Base-by-base conservation (phyloP, 257 asterid species). In the Ilex aquifolium region DNA sequence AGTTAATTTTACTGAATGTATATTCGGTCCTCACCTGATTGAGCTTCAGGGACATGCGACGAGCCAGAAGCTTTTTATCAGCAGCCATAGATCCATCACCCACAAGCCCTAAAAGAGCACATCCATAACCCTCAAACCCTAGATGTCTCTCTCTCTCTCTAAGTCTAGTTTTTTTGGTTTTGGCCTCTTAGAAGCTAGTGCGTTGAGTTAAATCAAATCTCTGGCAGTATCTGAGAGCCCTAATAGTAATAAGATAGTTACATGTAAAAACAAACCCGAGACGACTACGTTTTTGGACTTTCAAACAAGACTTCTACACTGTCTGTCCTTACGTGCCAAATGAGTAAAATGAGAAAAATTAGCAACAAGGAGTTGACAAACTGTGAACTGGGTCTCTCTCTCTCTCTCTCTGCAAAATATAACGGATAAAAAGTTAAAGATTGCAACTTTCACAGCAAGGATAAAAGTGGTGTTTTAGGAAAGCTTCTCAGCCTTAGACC, bases 161-260 rank as follows among this genome's bases (percentile, higher is more conserved):
- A 21, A 44, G 53, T 30, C 13, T 27, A 27, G 11, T 44, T 4
- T 56, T 48, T 58, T 42, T 27, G 66, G 59, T 46, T 63, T 73
- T 27, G 14, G 5, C 5, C 13, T 49, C 54, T 49, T 31, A 49
- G 61, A 57, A 49, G 57, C 3, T 62, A 15, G 56, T 56, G 69
- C 55, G 76, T 69, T 74, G 69, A 69, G 55, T 74, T 60, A 27
- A 70, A 40, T 53, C 57, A 57, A 63, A 63, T 68, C n/a, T 72
- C 32, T 72, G 73, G 67, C 71, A 67, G 69, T 63, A 27, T 72
- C 56, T 51, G 61, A 60, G 67, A 21, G 27, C 27, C 27, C 27
- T 10, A 64, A 65, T 59, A 69, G 51, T 71, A 70, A 74, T 46
- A 59, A 60, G 71, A 60, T 66, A 46, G 58, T 67, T 63, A 72